Evolutionary conservation across 23 red algal genomes (phyloP), one percentile per base, ranked within the genome.

Genomic region (Gracilaria domingensis): DNA sequence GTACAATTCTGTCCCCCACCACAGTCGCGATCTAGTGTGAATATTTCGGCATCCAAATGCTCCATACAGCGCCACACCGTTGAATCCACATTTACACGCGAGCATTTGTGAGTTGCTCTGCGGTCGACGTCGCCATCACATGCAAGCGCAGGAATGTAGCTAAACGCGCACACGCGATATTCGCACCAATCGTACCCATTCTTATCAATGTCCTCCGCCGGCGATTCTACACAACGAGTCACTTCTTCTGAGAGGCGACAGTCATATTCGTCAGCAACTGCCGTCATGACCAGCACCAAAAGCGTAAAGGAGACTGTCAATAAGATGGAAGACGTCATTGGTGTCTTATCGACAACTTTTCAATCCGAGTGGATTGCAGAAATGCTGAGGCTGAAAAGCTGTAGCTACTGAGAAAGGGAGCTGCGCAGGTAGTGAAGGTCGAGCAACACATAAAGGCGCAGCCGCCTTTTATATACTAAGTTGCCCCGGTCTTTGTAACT

Each of bases 151-250:
- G 67, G 35, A 21, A 44, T 44, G 38, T 14, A 73, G 35, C 67
- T 42, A 17, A 73, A 73, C 67, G 67, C 67, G 20, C 67, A 73
- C 20, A 73, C 67, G 8, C 67, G 67, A 18, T 73, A 73, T 40
- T 73, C 67, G 34, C 67, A 73, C 67, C 67, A 73, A 5, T 42
- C 12, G 34, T 14, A 73, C 5, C 67, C 67, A 21, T 35, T 35
- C 67, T 21, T 73, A 35, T 37, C 9, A 21, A 42, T 44, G 12
- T 44, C 23, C 44, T 42, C 36, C 20, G 42, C 44, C 7, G 35
- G 67, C 4, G 6, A 0, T 4, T 73, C 67, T 14, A 20, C 35
- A 44, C 67, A 73, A 12, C 67, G 33, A 23, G 67, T 73, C 35
- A 73, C 67, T 44, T 73, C 67, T 18, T 73, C 65, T 11, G 65